phyloP scores from a whole-genome alignment of 352 stramenopile species.

The Globisporangium rhizosaccharum region DNA sequence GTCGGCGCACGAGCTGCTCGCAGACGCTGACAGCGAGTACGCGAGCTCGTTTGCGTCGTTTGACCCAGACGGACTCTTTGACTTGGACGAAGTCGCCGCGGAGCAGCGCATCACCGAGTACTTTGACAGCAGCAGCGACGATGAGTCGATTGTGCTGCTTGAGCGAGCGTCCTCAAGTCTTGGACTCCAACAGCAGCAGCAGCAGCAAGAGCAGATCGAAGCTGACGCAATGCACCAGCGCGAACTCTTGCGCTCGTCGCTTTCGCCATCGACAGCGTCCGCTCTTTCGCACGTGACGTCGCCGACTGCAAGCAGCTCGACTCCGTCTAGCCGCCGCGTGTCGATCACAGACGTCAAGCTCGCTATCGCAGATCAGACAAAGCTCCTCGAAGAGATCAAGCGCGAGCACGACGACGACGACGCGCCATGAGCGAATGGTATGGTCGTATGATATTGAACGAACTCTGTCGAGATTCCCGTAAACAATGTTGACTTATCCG shows the following conservation, averaged over 20 bases:
- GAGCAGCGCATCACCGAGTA: constrained; percentile 3
- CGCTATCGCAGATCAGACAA: constrained; percentile 47
- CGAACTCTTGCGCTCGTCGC: not conserved
- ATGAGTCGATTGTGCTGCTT: constrained; percentile 14
- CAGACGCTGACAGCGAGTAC: not conserved
- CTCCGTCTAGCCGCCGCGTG: not conserved
- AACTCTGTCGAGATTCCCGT: not conserved
- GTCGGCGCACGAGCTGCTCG: constrained; percentile 7
- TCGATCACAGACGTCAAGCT: constrained; percentile 39
- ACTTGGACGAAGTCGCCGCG: constrained; percentile 20
- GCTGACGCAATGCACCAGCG: not conserved
- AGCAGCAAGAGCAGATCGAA: not conserved
- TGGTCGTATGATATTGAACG: not conserved
- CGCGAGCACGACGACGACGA: constrained; percentile 30
- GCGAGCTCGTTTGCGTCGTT: constrained; percentile 14
- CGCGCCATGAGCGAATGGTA: not conserved
- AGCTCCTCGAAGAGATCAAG: constrained; percentile 40
- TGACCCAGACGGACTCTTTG: constrained; percentile 30
- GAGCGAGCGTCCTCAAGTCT: not conserved
- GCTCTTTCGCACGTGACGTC: not conserved
- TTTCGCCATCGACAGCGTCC: constrained; percentile 4
- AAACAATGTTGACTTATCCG: too few species aligned
- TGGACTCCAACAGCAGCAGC: not conserved
- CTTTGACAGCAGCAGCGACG: constrained; percentile 3
- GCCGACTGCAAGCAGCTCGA: not conserved